phyloP scores from a whole-genome alignment of 257 asterid genomes.

The Solanum sitiens region DNA sequence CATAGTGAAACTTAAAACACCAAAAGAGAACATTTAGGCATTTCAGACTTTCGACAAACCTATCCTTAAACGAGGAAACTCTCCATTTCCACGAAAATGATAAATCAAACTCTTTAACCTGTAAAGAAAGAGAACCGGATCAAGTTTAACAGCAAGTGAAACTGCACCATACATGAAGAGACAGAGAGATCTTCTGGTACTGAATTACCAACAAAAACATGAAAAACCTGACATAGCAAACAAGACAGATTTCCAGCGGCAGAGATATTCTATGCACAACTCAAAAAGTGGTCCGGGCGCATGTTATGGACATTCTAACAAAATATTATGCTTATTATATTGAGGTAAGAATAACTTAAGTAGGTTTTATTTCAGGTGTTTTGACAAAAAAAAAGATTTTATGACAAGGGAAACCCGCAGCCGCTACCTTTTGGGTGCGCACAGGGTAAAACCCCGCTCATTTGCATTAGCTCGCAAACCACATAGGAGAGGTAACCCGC shows the following conservation, averaged over 20 bases:
- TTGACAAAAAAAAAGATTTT: neutral
- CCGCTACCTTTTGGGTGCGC: no score
- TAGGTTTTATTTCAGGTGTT: neutral
- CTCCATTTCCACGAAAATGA: constrained; percentile 71
- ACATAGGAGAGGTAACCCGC: no score
- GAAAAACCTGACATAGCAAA: neutral
- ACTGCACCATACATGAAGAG: neutral
- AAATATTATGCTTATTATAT: neutral
- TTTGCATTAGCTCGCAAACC: no score
- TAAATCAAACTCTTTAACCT: constrained; percentile 75
- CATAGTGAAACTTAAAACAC: neutral
- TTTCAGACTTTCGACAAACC: constrained; percentile 37
- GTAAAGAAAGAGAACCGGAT: neutral
- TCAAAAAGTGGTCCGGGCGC: neutral
- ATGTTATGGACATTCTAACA: neutral
- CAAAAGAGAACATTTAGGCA: constrained; percentile 2
- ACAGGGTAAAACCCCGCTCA: no score
- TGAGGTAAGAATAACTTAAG: neutral
- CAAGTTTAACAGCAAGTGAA: neutral
- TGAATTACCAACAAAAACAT: neutral
- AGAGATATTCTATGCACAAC: neutral
- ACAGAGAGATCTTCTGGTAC: neutral
- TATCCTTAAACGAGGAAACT: constrained; percentile 87
- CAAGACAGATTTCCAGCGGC: neutral
- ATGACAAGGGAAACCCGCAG: no score